Evolutionary conservation across 371 early-diverging fungal genomes (phyloP).

Genomic region (Mucor velutinosus): DNA sequence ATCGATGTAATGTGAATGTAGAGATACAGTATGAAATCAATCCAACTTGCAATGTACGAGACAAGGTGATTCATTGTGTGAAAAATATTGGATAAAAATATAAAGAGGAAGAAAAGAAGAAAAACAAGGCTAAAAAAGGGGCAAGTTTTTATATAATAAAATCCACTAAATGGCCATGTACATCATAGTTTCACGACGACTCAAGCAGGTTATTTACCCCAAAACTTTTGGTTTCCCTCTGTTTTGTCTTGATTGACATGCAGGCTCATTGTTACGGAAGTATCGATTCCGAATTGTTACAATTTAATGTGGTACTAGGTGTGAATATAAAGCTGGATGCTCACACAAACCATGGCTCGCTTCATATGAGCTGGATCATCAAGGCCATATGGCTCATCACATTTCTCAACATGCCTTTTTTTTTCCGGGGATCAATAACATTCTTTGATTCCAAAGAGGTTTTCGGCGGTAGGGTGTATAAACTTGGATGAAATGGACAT

Average conservation of each 20-base stretch:
- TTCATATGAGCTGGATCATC: background rate
- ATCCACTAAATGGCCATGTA: background rate
- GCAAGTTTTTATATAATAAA: background rate
- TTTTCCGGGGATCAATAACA: background rate
- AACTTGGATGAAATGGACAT: background rate
- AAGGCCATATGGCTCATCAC: background rate
- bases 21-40: conserved; percentile 10
- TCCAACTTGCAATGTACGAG: conserved; percentile 14
- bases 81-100: background rate
- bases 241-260: conserved; percentile 13
- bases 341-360: background rate
- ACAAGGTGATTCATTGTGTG: conserved; percentile 5
- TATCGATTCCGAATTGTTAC: conserved; percentile 11
- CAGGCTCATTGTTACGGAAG: conserved; percentile 19
- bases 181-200: conserved; percentile 15
- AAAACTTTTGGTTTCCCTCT: conserved; percentile 8
- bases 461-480: background rate
- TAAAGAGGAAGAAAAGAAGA: background rate
- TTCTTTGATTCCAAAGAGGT: background rate
- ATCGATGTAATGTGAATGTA: conserved; percentile 23
- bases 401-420: background rate
- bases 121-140: conserved; percentile 4
- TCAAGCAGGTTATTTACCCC: conserved; percentile 11
- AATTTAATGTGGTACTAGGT: conserved; percentile 11
- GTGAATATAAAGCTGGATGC: background rate